Base-by-base conservation (phyloP, 2,329 filamentous ascomycete genomes). In the Fusarium coffeatum region DNA sequence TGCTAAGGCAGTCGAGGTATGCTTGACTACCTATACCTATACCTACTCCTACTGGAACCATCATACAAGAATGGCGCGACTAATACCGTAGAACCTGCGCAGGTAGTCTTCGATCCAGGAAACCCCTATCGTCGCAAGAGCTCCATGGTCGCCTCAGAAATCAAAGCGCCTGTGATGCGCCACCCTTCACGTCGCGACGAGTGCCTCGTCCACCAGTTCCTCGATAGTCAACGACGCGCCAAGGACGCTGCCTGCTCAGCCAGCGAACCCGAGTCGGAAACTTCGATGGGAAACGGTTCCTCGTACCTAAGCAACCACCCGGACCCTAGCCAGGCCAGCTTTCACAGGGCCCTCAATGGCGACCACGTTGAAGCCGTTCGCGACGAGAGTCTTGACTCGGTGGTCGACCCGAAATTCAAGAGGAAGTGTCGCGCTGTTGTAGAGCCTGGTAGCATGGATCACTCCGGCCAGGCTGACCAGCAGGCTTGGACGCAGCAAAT, bases 101-200 rank as follows among this genome's bases (percentile, higher is more conserved):
- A 88, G 87, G 88, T 91, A 51, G 84, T 88, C 23, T 91, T 92
- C 73, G 89, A 91, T 66, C 80, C 86, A 2, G 79, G 84, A 41
- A 90, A 87, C 69, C 83, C 85, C 0, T 89, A 90, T 72, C 86
- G 89, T 23, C 86, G 89, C 62, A 92, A 91, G 80, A 90, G 88
- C 74, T 91, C 89, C 15, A 83, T 92, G 50, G 86, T 90, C 15
- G 77, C 83, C 7, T 80, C 81, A 50, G 87, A 90, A 30, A 74
- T 80, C 5, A 72, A 79, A 18, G 67, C 75, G 10, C 82, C 82
- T 8, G 69, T 80, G 37, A 72, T 65, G 49, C 69, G 62, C 28
- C 66, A 45, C 8, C 67, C 53, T 73, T 77, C 43, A 72, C 78
- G 71, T n/a, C 77, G 78, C 37, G 86, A 86, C 15, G 87, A 89